Evolutionary conservation across 257 asterid genomes (phyloP), one percentile per base, ranked within the genome.

Genomic region (Ocimum tenuiflorum): DNA sequence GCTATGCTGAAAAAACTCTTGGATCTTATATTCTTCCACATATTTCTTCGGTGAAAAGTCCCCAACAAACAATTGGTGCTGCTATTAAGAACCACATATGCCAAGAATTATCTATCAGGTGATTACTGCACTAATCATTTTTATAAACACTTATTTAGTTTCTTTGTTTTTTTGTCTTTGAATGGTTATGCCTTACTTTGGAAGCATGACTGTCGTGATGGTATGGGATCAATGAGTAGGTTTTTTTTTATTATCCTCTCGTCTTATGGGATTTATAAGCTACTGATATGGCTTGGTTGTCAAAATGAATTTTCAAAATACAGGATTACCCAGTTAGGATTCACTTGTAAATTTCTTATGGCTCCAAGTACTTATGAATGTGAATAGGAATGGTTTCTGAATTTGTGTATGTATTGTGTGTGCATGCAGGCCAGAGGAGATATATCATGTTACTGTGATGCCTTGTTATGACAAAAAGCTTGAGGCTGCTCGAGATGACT

Each of bases 381-480:
- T 22, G 13, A n/a, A 23, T 53, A 52, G 68, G 41, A 53, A 58
- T 43, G 33, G 54, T 63, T 70, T 77, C 64, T 71, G 68, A 72
- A 8, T 1, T 68, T 54, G 42, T 61, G 69, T 65, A 48, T 70
- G 33, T 60, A 42, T 57, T 65, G 41, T 68, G 27, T 61, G 19
- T 75, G 54, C 70, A 60, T 38, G 60, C 88, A 90, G 99, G 77
- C 79, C 95, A 31, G 95, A 86, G 71, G 99, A 94, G 49, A 77
- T 94, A 74, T 88, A 88, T 78, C 99, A 94, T 76, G 99, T 88
- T 57, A 86, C 99, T 3, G 87, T 94, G 78, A 94, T 94, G 99
- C 99, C 99, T 27, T 94, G 99, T 78, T 90, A 94, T 79, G 99
- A 94, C 80, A 94, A 94, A 80, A 94, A 94, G 75, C 97, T 94